Conservation (phyloP, 78 protist species). For the Mastigamoeba balamuthi region DNA sequence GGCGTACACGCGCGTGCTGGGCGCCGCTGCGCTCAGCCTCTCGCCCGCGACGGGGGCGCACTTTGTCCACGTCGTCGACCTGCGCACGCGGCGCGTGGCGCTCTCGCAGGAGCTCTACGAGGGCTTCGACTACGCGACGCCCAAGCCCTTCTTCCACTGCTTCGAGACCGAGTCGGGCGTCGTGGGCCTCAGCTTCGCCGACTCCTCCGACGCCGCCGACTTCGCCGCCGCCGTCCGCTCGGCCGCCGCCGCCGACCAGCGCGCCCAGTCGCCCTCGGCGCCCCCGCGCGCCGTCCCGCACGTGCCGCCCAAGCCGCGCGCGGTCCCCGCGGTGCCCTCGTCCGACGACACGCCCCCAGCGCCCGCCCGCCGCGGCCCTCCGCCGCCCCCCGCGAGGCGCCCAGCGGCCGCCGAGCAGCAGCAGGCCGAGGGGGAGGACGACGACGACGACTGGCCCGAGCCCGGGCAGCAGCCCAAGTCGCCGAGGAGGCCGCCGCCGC, state of each 20-base stretch:
- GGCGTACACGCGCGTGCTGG: neutral
- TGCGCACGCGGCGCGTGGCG: neutral
- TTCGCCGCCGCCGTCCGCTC: neutral
- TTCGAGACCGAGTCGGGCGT: neutral
- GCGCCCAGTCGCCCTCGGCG: neutral
- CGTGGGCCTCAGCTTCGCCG: neutral
- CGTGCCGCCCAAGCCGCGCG: neutral
- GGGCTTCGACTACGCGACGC: neutral
- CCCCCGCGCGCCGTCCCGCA: neutral
- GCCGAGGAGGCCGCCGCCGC: too few species aligned
- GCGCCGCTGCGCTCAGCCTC: neutral
- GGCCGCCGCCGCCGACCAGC: neutral
- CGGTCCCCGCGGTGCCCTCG: neutral
- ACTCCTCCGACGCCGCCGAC: neutral
- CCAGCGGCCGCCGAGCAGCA: neutral
- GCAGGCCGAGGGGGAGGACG: too few species aligned
- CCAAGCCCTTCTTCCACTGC: neutral
- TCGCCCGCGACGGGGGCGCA: neutral
- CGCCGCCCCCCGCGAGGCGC: neutral
- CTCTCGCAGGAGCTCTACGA: neutral
- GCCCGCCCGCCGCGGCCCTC: neutral
- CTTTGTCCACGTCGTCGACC: neutral
- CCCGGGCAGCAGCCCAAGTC: too few species aligned
- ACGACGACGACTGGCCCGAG: too few species aligned
- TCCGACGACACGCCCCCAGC: neutral